These are phyloP conservation scores for Copromyces sp. DNA, from an alignment of 495 filamentous ascomycete genomes.

Conservation along the genomic window DNA sequence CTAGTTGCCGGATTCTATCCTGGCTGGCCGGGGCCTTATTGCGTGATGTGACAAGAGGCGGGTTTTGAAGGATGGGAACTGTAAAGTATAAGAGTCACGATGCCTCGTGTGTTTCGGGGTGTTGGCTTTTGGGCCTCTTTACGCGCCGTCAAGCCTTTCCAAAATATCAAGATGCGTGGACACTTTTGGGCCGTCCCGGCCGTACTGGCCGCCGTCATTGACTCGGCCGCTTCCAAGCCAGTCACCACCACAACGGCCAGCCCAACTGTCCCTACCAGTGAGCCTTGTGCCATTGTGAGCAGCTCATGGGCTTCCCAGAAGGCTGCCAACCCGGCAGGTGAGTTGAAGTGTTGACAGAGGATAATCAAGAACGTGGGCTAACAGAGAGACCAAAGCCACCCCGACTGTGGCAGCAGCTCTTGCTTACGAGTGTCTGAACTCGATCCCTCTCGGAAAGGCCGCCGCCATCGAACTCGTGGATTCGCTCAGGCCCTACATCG, in stretches of 20 bases:
- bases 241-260: background rate
- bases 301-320: constrained; percentile 29
- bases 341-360: background rate
- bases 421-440: constrained; percentile 21
- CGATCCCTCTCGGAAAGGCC: constrained; percentile 18
- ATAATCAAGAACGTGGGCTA: background rate
- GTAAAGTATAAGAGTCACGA: background rate
- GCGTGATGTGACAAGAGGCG: background rate
- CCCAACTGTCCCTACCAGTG: constrained; percentile 9
- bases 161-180: background rate
- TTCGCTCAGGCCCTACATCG: constrained; percentile 19
- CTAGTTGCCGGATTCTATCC: background rate
- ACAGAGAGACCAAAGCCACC: background rate
- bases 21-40: background rate
- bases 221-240: background rate
- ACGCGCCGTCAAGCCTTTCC: background rate
- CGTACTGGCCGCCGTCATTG: background rate
- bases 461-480: constrained; percentile 23
- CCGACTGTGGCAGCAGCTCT: constrained; percentile 17
- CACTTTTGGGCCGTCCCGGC: background rate
- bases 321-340: constrained; percentile 1
- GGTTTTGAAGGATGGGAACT: background rate
- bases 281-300: constrained; percentile 34
- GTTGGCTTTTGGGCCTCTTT: background rate
- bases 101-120: background rate